Base-by-base conservation (phyloP, 1,284 basidiomycete genomes). In the Boletellus deceptivus region DNA sequence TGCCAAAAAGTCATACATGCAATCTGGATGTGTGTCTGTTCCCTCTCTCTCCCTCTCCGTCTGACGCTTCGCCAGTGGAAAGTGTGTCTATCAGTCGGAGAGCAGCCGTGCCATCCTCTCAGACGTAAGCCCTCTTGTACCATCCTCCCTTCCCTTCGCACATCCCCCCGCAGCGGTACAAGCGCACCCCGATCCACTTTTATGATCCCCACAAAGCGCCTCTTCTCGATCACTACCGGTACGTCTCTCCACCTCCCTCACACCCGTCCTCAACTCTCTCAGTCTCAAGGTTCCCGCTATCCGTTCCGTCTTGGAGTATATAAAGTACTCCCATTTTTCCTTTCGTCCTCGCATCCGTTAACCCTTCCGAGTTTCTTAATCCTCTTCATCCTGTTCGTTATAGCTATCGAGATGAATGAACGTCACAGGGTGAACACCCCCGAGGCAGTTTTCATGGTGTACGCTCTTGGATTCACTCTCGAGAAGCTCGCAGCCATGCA, bases 131-230 rank as follows among this genome's bases (percentile, higher is more conserved):
- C 35, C 25, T 33, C 43, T 33, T 29, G 25, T 4, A 2, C 24
- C 25, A 11, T 6, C 10, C n/a, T 25, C 18, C n/a, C n/a, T 39
- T 43, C 20, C 14, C 25, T 34, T 43, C 47, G 43, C 36, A 39
- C 9, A 17, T 3, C 20, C 25, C 50, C 14, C 52, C 50, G 43
- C 63, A 96, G 90, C 94, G 90, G 35, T 98, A 97, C 72, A 97
- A 97, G 74, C 82, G 87, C 46, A 91, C 83, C 31, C 93, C 94
- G 2, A 83, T 97, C 34, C 91, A 94, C 69, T 90, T 96, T 61
- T 97, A 97, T 69, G 93, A 98, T 64, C 94, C 94, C 1, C 86
- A 92, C 64, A 92, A 85, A 64, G 93, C 94, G 0, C 93, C 94
- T 11, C 69, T 97, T 24, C 79, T 98, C 5, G 93, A 98, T 65